Evolutionary conservation across 2,329 filamentous ascomycete genomes (phyloP).

Genomic region (Trichoderma hamatum): DNA sequence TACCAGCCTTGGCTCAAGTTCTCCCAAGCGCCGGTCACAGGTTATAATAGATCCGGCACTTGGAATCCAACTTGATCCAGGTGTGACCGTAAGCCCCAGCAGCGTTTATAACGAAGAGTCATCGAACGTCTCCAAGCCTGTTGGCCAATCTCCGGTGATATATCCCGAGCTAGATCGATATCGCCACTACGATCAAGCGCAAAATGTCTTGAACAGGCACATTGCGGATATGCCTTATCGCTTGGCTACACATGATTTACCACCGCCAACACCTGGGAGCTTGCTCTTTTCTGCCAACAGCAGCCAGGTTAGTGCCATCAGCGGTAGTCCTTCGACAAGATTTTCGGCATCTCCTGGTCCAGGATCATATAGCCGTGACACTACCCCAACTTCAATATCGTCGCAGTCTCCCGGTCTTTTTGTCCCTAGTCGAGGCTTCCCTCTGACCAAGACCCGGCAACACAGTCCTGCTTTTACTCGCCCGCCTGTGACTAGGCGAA

Average conservation of each 20-base stretch:
- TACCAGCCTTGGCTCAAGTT: conserved; percentile 47
- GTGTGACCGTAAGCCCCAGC: conserved; percentile 48
- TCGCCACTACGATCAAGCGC: conserved; percentile 49
- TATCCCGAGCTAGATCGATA: conserved; percentile 67
- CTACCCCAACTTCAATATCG: conserved; percentile 76
- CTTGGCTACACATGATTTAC: conserved; percentile 65
- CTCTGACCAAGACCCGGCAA: conserved; percentile 52
- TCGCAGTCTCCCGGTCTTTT: conserved; percentile 71
- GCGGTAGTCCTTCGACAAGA: conserved; percentile 72
- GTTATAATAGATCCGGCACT: conserved; percentile 41
- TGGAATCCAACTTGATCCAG: conserved; percentile 46
- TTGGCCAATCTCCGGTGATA: conserved; percentile 49
- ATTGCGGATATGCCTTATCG: conserved; percentile 56
- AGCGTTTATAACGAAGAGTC: conserved; percentile 48
- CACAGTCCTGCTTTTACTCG: conserved; percentile 58
- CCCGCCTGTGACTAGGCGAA: conserved; percentile 63
- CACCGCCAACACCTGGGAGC: conserved; percentile 62
- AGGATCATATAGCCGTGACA: conserved; percentile 73
- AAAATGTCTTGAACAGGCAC: conserved; percentile 39
- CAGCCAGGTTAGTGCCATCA: conserved; percentile 61
- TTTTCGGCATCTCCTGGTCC: conserved; percentile 74
- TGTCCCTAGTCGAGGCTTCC: conserved; percentile 50
- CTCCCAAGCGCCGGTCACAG: conserved; percentile 46
- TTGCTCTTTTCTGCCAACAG: conserved; percentile 61
- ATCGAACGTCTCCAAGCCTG: conserved; percentile 45